A percentile compares a stretch with the other conserved stretches of the same genome.
Conservation (phyloP, 306 rosid genomes). For the Sicyos edulis region DNA sequence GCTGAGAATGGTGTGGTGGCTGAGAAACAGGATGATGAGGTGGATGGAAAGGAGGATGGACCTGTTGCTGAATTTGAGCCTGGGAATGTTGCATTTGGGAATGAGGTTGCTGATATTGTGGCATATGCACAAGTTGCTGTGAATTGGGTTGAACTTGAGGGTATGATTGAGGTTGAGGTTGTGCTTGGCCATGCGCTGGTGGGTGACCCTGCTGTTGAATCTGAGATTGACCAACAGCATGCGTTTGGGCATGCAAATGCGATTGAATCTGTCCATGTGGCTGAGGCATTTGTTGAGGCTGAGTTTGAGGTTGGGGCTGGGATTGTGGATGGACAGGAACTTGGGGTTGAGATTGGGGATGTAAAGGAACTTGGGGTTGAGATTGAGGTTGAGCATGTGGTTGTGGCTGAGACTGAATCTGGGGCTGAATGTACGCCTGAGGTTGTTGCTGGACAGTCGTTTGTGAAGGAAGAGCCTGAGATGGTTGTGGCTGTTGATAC, state of each 20-base stretch:
- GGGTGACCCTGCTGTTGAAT: conserved; percentile 42
- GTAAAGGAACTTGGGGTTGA: conserved; percentile 25
- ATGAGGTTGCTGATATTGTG: conserved; percentile 70
- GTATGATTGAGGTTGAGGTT: conserved; percentile 37
- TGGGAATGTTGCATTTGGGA: conserved; percentile 45
- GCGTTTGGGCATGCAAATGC: conserved; percentile 26
- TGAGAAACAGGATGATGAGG: conserved; percentile 58
- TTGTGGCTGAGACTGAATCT: conserved; percentile 31
- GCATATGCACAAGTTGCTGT: conserved; percentile 49
- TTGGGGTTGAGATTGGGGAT: conserved; percentile 21
- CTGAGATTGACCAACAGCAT: conserved; percentile 42
- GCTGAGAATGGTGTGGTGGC: conserved; percentile 39
- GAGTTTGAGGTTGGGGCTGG: conserved; percentile 42
- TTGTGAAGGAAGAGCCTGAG: conserved; percentile 40
- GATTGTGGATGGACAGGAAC: conserved; percentile 20
- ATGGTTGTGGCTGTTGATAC: conserved; percentile 42
- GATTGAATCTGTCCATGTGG: conserved; percentile 34
- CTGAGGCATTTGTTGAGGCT: conserved; percentile 38
- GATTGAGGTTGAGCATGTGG: conserved; percentile 20
- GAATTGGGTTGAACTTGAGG: conserved; percentile 39
- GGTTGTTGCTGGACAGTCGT: conserved; percentile 33
- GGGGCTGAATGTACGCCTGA: conserved; percentile 34
- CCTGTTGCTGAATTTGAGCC: conserved; percentile 57
- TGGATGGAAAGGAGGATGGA: conserved; percentile 46
- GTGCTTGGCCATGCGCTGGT: conserved; percentile 46